phyloP scores from a whole-genome alignment of 169 alveolate species.

The Plasmodium chabaudi region DNA sequence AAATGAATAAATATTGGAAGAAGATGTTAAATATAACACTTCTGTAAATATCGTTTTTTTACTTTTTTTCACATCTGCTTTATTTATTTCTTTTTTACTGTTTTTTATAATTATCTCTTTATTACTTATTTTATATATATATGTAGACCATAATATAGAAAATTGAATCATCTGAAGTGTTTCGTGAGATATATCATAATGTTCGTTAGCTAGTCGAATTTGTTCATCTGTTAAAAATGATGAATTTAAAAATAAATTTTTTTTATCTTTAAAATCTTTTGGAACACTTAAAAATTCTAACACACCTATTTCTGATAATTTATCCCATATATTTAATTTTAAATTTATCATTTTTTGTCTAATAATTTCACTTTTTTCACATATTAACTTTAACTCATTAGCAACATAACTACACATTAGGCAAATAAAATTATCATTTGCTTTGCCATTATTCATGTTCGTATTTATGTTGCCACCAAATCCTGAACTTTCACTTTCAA shows the following conservation, averaged over 20 bases:
- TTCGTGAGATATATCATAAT: constrained; percentile 68
- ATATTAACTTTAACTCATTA: constrained; percentile 36
- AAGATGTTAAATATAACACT: constrained; percentile 67
- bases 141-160: constrained; percentile 69
- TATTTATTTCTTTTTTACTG: constrained; percentile 46
- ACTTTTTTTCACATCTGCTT: constrained; percentile 31
- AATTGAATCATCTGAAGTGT: constrained; percentile 69
- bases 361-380: constrained; percentile 64
- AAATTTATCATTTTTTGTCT: constrained; percentile 63
- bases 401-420: constrained; percentile 76
- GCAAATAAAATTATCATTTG: constrained; percentile 41
- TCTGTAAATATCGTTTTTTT: constrained; percentile 65
- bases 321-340: constrained; percentile 53
- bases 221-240: constrained; percentile 71
- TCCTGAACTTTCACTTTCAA: not conserved
- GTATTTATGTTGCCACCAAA: not conserved
- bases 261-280: constrained; percentile 65
- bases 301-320: constrained; percentile 55
- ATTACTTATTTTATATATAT: constrained; percentile 58
- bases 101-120: constrained; percentile 53
- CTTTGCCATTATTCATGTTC: not conserved
- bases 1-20: constrained; percentile 68
- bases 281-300: constrained; percentile 73
- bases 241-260: constrained; percentile 40
- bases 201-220: constrained; percentile 61